Percentiles rank a stretch among this genome's conserved stretches.
Evolutionary conservation across 2,329 filamentous ascomycete genomes (phyloP).

Genomic region (Calonectria honghensis): DNA sequence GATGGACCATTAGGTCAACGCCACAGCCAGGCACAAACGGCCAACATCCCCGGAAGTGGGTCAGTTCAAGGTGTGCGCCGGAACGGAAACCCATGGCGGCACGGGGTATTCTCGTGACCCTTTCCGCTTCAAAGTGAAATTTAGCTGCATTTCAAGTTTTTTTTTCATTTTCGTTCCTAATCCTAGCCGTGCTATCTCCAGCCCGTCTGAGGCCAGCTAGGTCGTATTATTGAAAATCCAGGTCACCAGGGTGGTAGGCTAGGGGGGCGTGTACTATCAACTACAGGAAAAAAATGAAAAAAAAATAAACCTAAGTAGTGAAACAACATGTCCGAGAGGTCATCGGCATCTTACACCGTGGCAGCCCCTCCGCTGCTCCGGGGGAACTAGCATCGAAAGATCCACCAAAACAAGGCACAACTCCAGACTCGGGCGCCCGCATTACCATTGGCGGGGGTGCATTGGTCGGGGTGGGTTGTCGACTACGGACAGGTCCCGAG

Average conservation of each 20-base stretch:
- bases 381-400: constrained; percentile 36
- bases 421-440: constrained; percentile 27
- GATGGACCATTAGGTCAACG: constrained; percentile 16
- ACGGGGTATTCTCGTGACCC: constrained; percentile 37
- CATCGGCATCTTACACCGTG: constrained; percentile 38
- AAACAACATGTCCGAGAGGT: constrained; percentile 27
- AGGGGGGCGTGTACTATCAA: constrained; percentile 13
- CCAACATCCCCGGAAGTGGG: constrained; percentile 19
- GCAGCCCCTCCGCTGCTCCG: constrained; percentile 37
- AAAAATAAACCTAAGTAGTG: neutral
- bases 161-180: constrained; percentile 10
- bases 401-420: constrained; percentile 38
- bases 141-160: constrained; percentile 5
- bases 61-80: constrained; percentile 16
- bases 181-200: constrained; percentile 1
- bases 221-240: constrained; percentile 17
- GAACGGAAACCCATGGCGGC: constrained; percentile 1
- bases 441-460: constrained; percentile 30
- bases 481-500: constrained; percentile 31
- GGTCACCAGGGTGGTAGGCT: constrained; percentile 7
- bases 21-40: constrained; percentile 15
- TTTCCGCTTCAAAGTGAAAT: constrained; percentile 16
- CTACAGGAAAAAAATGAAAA: neutral
- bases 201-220: neutral
- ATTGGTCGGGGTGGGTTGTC: constrained; percentile 27